Evolutionary conservation across 2,329 filamentous ascomycete genomes (phyloP), one percentile per base, ranked within the genome.

Genomic region (Trichoderma semiorbis): DNA sequence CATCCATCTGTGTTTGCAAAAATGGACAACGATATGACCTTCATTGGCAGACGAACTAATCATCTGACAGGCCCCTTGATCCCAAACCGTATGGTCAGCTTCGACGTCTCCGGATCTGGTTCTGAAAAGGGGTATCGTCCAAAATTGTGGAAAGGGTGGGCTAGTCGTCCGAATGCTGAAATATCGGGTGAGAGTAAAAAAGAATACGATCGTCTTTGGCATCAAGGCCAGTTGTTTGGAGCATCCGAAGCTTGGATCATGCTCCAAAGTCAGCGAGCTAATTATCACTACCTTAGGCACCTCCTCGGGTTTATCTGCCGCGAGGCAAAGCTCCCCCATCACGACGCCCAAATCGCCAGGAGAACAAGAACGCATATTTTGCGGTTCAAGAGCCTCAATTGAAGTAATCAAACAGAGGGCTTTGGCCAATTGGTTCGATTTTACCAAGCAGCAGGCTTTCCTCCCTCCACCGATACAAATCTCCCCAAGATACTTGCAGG

Each of bases 21-120:
- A 14, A 11, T 71, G 14, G 76, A 78, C 24, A 71, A 67, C 2
- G 72, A 77, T 21, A 58, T 72, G 24, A 75, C 71, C 14, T 75
- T 76, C 14, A 26, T 75, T 7, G 76, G 76, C 3, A 72, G 69
- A n/a, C 66, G 66, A 7, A 57, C 73, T 0, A 67, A 58, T 47
- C 72, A 77, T 32, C 43, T 77, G 14, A 50, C 69, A 8, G 76
- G 75, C 6, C 70, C 74, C 7, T 72, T 72, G 47, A 34, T 71
- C 24, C 62, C 72, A 2, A 26, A 26, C 10, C 47, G 14, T 6
- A 64, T 50, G 18, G 8, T 72, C 12, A n/a, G 21, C 7, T 74
- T 75, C n/a, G 28, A 60, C 11, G 3, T n/a, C 24, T 68, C 53
- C 24, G 21, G 50, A 6, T 8, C 50, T 26, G 60, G n/a, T 36